A percentile compares a stretch with the other conserved stretches of the same genome.
Conservation (phyloP, 306 rosid genomes). For the Styphnolobium japonicum region DNA sequence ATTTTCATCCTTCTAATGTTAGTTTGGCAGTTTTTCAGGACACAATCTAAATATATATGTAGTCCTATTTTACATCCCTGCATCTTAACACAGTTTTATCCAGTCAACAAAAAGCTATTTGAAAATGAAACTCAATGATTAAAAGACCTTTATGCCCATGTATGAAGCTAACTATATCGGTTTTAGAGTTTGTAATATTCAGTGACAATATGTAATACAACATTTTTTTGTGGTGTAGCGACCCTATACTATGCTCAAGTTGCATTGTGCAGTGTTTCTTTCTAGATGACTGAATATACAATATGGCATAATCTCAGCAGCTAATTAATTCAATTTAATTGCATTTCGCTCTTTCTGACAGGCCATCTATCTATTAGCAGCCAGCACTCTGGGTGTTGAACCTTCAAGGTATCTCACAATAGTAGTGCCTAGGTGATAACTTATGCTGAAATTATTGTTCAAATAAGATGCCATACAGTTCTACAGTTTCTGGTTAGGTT, state of each 20-base stretch:
- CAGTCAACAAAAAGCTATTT: background rate
- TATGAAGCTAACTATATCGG: background rate
- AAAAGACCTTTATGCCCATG: background rate
- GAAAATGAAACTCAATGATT: slow-evolving; percentile 7
- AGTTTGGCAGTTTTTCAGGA: background rate
- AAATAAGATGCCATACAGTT: background rate
- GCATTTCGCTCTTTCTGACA: slow-evolving; percentile 41
- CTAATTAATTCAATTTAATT: no score
- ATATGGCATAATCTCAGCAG: slow-evolving; percentile 16
- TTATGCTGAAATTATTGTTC: slow-evolving; percentile 11
- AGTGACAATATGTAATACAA: background rate
- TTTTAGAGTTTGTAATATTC: slow-evolving; percentile 1
- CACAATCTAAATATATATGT: background rate
- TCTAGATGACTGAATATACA: background rate
- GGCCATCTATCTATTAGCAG: slow-evolving; percentile 91
- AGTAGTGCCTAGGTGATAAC: background rate
- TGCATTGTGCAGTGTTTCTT: background rate
- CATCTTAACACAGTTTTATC: background rate
- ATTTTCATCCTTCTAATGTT: slow-evolving; percentile 21
- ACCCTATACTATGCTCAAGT: background rate
- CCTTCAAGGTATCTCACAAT: slow-evolving; percentile 73
- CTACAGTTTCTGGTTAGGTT: slow-evolving; percentile 17
- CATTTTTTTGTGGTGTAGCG: background rate
- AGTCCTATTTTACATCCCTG: background rate
- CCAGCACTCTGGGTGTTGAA: slow-evolving; percentile 78